Base-by-base conservation (phyloP, 805 yeast genomes). In the Hemisphaericaspora nanyangensis region DNA sequence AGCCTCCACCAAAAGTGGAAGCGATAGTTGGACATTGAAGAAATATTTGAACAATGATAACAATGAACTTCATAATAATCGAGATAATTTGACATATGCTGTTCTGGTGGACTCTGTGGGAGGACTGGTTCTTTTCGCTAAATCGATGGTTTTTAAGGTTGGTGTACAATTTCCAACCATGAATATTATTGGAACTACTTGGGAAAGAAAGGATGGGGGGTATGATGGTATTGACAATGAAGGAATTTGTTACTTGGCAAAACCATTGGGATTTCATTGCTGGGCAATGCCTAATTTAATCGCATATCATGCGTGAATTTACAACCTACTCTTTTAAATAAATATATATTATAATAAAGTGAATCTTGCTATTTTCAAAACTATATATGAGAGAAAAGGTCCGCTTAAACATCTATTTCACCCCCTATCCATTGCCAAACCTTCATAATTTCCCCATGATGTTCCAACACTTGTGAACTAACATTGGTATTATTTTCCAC, bases 401-500 rank as follows among this genome's bases (percentile, higher is more conserved):
- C n/a, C n/a, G n/a, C n/a, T 22, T 12, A 22, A 22, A 22, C 11
- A 7, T 22, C 26, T 22, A 22, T 22, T 22, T 22, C 36, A 30
- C 52, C 60, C 31, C 60, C 78, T 27, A 80, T 72, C 96, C 96
- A 89, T 54, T 87, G 88, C 87, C 95, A 85, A 26, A 86, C 86
- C 54, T 80, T 79, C 73, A 85, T 78, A 44, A 89, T 85, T 48
- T 89, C 96, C 13, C 97, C 96, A 52, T 83, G 85, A 20, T 81
- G 72, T 55, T 89, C 97, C 40, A 77, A 61, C 39, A 82, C 71
- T 28, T 77, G 70, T 13, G 73, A 67, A 42, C 80, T 74, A 10
- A 89, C 77, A 51, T 82, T 82, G 17, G 84, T 65, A 55, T 85
- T 83, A 32, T 65, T 61, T 47, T 86, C 95, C 5, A 89, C 73